Evolutionary conservation across 805 yeast genomes (phyloP).

Genomic region (Wickerhamiella bombiphila): DNA sequence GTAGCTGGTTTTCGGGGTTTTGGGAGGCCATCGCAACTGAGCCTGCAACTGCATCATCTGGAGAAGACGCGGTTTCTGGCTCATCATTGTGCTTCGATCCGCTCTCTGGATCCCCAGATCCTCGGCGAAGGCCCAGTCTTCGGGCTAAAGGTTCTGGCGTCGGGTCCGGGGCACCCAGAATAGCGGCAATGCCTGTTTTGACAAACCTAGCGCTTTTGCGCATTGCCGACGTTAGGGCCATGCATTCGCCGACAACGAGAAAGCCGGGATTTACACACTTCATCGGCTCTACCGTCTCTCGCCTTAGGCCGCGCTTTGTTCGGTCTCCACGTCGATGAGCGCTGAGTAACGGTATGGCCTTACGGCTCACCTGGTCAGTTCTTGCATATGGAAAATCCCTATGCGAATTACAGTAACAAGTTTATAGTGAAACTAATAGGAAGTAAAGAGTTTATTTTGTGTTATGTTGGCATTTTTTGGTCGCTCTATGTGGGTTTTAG

Average conservation of each 20-base stretch:
- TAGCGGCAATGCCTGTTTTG: constrained; percentile 71
- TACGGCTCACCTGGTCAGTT: no score
- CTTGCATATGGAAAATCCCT: no score
- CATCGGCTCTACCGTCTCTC: no score
- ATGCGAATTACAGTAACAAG: no score
- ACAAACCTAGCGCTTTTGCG: constrained; percentile 67
- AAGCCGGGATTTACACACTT: constrained; percentile 26
- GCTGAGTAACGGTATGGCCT: no score
- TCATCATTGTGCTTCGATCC: not conserved
- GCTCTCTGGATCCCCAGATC: not conserved
- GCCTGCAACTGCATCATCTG: not conserved
- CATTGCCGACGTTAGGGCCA: constrained; percentile 76
- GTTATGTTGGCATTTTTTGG: no score
- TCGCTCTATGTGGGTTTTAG: no score
- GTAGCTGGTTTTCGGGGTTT: constrained; percentile 42
- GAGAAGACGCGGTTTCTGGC: not conserved
- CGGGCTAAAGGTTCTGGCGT: constrained; percentile 4
- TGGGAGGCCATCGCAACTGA: constrained; percentile 3
- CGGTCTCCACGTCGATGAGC: no score
- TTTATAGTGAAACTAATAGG: no score
- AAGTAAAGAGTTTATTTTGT: no score
- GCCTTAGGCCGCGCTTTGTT: no score
- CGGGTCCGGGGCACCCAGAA: constrained; percentile 44
- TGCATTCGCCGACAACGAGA: constrained; percentile 77
- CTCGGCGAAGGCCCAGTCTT: constrained; percentile 1